Conservation (phyloP, 2,329 filamentous ascomycete genomes). For the Penicillium expansum region DNA sequence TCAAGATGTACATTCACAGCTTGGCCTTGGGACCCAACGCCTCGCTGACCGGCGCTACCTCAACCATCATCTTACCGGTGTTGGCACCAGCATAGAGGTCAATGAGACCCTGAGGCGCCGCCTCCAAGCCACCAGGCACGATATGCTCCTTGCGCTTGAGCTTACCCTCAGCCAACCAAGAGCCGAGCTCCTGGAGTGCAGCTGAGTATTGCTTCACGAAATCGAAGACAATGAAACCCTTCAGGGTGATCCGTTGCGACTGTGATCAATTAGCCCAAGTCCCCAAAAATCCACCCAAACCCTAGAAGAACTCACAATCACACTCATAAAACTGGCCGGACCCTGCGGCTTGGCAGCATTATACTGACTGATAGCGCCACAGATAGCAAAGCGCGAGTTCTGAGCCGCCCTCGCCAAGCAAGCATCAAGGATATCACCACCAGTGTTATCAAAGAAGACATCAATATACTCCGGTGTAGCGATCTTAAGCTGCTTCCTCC, state of each 20-base stretch:
- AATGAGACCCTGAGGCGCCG: conserved; percentile 62
- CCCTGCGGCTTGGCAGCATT: conserved; percentile 58
- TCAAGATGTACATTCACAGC: conserved; percentile 31
- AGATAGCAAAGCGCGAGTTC: conserved; percentile 66
- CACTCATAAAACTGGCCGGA: conserved; percentile 49
- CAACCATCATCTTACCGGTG: conserved; percentile 61
- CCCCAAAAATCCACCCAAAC: background rate
- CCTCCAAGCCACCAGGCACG: conserved; percentile 64
- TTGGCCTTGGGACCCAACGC: conserved; percentile 40
- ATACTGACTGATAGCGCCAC: conserved; percentile 68
- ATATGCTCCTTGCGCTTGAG: conserved; percentile 70
- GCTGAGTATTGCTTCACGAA: conserved; percentile 56
- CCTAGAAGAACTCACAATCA: conserved; percentile 34
- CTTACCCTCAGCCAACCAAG: conserved; percentile 71
- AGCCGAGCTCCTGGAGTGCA: conserved; percentile 60
- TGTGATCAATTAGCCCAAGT: conserved; percentile 20
- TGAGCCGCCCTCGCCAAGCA: conserved; percentile 63
- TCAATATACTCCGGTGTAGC: conserved; percentile 62
- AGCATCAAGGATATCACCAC: conserved; percentile 67
- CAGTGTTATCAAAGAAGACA: conserved; percentile 73
- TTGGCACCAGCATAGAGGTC: conserved; percentile 68
- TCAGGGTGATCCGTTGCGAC: conserved; percentile 51
- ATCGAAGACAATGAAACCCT: conserved; percentile 74
- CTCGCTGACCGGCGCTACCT: conserved; percentile 40
- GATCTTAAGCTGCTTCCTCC: conserved; percentile 58